A percentile compares a stretch with the other conserved stretches of the same genome.
Conservation (phyloP, 306 rosid genomes). For the Pyrus pyrifolia region DNA sequence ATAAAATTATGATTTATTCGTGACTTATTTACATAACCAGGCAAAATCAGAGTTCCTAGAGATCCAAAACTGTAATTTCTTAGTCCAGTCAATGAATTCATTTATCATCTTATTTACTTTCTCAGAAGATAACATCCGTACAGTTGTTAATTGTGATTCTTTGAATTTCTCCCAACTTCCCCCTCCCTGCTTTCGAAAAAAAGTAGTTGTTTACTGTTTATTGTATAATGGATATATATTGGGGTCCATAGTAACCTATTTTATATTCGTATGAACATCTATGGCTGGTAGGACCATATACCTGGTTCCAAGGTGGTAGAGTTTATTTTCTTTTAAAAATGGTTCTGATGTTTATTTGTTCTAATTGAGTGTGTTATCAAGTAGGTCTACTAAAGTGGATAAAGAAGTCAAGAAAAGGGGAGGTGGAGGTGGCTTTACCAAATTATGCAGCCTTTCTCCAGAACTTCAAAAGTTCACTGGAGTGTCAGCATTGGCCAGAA, state of each 20-base stretch:
- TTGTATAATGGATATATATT: neutral
- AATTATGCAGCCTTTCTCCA: constrained; percentile 35
- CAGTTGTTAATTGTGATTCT: neutral
- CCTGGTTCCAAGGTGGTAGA: neutral
- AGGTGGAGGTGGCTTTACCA: constrained; percentile 26
- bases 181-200: neutral
- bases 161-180: neutral
- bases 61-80: neutral
- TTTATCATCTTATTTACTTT: neutral
- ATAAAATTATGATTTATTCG: neutral
- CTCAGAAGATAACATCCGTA: neutral
- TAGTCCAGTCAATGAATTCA: neutral
- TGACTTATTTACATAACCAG: neutral
- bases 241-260: neutral
- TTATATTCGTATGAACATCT: neutral
- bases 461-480: constrained; percentile 33
- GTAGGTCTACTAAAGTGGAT: constrained; percentile 16
- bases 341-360: neutral
- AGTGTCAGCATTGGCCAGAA: constrained; percentile 31
- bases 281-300: neutral
- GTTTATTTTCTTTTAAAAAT: too few species aligned
- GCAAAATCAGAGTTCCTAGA: neutral
- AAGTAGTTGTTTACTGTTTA: neutral
- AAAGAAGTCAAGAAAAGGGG: constrained; percentile 21
- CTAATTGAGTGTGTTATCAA: constrained; percentile 7